These are phyloP conservation scores for Colletotrichum scovillei DNA, from an alignment of 2,329 filamentous ascomycete species.

Conservation along the genomic window DNA sequence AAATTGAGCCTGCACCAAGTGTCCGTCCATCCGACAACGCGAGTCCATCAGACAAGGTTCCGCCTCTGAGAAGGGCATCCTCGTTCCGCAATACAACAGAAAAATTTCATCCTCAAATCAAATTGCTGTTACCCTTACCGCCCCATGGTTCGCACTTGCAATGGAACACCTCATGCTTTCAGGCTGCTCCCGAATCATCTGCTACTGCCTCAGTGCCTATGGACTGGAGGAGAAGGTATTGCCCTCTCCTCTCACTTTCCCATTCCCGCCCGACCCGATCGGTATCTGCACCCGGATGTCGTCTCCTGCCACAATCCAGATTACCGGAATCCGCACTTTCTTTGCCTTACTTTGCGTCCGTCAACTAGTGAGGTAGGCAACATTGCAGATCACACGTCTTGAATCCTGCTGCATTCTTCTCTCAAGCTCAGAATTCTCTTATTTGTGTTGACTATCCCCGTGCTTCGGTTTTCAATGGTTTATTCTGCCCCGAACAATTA, in stretches of 20 bases:
- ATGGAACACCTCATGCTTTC: background rate
- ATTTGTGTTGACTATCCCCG: too few species aligned
- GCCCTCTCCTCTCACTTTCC: background rate
- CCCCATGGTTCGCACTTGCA: background rate
- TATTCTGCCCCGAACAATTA: too few species aligned
- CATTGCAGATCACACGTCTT: background rate
- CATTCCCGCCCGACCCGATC: background rate
- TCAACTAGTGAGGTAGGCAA: background rate
- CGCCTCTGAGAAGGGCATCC: background rate
- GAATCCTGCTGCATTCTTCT: too few species aligned
- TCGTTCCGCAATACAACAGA: constrained; percentile 1
- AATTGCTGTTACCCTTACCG: background rate
- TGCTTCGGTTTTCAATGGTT: too few species aligned
- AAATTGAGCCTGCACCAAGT: background rate
- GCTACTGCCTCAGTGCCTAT: background rate
- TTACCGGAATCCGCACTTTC: background rate
- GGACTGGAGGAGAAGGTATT: too few species aligned
- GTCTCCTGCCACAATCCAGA: constrained; percentile 9
- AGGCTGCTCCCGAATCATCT: background rate
- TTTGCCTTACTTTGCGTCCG: constrained; percentile 1
- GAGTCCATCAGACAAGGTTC: constrained; percentile 10
- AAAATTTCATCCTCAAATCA: background rate
- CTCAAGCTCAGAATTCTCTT: too few species aligned
- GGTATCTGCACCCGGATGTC: constrained; percentile 6
- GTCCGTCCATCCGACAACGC: background rate